Conservation (phyloP, 2,329 filamentous ascomycete species). For the Paecilomyces fulvus region DNA sequence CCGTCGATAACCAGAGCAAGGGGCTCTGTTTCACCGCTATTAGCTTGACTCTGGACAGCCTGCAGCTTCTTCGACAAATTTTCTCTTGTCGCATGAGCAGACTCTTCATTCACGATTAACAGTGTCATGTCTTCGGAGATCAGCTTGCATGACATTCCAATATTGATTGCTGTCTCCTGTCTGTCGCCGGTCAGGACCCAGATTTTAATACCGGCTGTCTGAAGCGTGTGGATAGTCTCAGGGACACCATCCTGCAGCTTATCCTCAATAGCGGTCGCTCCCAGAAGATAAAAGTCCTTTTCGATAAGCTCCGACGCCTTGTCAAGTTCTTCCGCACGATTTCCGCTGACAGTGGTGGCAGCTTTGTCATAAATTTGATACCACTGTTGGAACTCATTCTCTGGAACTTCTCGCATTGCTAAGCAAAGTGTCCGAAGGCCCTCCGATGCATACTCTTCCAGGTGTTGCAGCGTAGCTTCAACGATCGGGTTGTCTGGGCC, state of each 20-base stretch:
- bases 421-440: constrained; percentile 90
- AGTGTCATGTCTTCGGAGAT: constrained; percentile 99
- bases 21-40: constrained; percentile 58
- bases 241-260: constrained; percentile 93
- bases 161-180: constrained; percentile 98
- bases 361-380: constrained; percentile 77
- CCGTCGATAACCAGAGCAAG: constrained; percentile 92
- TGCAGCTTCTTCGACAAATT: constrained; percentile 91
- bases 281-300: constrained; percentile 80
- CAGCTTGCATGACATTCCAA: constrained; percentile 98
- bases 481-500: constrained; percentile 75
- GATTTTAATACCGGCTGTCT: constrained; percentile 94
- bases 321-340: constrained; percentile 87
- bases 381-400: constrained; percentile 86
- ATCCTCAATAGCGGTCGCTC: constrained; percentile 95
- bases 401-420: constrained; percentile 85
- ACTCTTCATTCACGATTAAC: constrained; percentile 90
- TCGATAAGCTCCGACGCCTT: constrained; percentile 96
- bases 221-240: constrained; percentile 94
- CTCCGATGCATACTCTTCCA: constrained; percentile 98
- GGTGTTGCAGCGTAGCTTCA: constrained; percentile 80
- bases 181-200: constrained; percentile 97
- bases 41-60: constrained; percentile 75
- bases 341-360: constrained; percentile 81
- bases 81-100: constrained; percentile 66